Evolutionary conservation across 345 rosid genomes (phyloP).

Genomic region (Aegle marmelos): DNA sequence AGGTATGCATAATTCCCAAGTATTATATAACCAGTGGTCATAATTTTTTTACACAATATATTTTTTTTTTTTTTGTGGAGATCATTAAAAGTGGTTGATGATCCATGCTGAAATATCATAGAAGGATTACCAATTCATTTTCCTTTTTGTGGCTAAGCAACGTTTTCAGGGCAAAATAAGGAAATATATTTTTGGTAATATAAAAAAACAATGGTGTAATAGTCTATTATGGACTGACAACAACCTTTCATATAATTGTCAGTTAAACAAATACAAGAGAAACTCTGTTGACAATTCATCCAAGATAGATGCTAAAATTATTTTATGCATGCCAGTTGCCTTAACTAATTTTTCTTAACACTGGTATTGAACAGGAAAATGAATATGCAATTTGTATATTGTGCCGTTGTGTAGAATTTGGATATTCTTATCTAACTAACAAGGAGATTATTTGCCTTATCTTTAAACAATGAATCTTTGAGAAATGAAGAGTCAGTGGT

Average conservation of each 20-base stretch:
- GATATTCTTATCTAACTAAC: neutral
- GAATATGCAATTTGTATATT: neutral
- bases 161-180: neutral
- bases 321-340: neutral
- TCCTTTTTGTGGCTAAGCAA: neutral
- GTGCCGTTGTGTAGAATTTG: neutral
- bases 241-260: neutral
- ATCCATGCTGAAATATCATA: too few species aligned
- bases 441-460: neutral
- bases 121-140: neutral
- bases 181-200: neutral
- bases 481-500: too few species aligned
- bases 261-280: neutral
- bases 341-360: neutral
- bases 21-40: neutral
- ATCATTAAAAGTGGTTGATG: too few species aligned
- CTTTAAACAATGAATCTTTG: too few species aligned
- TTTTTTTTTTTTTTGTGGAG: neutral
- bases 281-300: neutral
- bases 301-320: neutral
- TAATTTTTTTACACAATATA: neutral
- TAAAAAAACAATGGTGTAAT: neutral
- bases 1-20: conserved; percentile 30
- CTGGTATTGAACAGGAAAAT: neutral
- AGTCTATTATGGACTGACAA: neutral